A percentile compares a stretch with the other conserved stretches of the same genome.
These are phyloP conservation scores for Sindora glabra DNA, from an alignment of 306 rosid genomes.

Conservation along the genomic window DNA sequence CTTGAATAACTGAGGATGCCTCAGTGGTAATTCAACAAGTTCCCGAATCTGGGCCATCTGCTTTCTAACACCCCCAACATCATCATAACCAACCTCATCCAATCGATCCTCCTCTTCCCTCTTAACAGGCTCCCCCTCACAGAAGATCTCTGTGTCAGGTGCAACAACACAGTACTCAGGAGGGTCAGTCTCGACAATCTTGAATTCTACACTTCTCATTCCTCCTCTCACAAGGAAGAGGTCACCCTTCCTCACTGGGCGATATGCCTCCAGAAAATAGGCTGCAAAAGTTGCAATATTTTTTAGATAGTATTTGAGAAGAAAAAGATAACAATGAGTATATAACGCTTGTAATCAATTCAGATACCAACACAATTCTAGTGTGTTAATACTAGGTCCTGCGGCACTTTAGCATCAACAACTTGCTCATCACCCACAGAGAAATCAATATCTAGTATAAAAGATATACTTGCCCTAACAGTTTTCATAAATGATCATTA, in stretches of 20 bases:
- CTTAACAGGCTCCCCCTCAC: conserved; percentile 70
- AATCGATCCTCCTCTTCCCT: conserved; percentile 63
- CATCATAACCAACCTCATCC: conserved; percentile 77
- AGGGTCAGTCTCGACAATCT: conserved; percentile 67
- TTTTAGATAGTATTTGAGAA: background rate
- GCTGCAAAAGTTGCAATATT: conserved; percentile 29
- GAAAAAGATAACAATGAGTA: too few species aligned
- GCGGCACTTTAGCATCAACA: background rate
- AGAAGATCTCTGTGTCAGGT: conserved; percentile 69
- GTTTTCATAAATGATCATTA: too few species aligned
- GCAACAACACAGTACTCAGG: conserved; percentile 69
- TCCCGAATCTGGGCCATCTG: conserved; percentile 78
- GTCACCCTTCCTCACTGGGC: conserved; percentile 65
- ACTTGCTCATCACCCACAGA: background rate
- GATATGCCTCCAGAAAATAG: conserved; percentile 65
- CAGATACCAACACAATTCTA: background rate
- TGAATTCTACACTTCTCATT: conserved; percentile 71
- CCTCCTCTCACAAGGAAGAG: conserved; percentile 70
- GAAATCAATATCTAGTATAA: background rate
- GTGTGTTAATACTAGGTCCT: background rate
- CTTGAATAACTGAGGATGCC: conserved; percentile 71
- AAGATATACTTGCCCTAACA: too few species aligned
- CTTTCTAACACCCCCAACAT: conserved; percentile 70
- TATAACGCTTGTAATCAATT: background rate
- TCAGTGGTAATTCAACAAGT: conserved; percentile 57